Percentiles rank a stretch among this genome's conserved stretches.
phyloP scores from a whole-genome alignment of 305 asterid species.

The Fraxinus xanthoxyloides region DNA sequence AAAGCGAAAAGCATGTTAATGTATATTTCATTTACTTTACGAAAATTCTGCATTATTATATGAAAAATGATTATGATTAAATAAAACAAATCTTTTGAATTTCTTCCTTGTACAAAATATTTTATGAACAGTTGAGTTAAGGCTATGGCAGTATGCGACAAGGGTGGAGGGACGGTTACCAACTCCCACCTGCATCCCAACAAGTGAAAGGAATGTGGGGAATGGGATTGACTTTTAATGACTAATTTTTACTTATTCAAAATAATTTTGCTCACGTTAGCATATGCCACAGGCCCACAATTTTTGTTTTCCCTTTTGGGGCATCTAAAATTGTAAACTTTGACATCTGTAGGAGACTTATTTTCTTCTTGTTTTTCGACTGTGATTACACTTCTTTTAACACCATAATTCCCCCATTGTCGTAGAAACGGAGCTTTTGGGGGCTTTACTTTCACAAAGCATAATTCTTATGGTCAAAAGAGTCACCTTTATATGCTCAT shows the following conservation, averaged over 20 bases:
- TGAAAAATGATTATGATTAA: background rate
- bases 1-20: background rate
- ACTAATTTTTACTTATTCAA: conserved; percentile 11
- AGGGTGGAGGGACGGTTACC: conserved; percentile 52
- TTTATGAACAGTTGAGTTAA: background rate
- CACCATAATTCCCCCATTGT: conserved; percentile 37
- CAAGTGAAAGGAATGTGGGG: conserved; percentile 39
- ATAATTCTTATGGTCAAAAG: conserved; percentile 44
- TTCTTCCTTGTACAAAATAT: background rate
- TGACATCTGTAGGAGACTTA: conserved; percentile 45
- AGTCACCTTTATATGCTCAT: conserved; percentile 33
- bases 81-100: background rate
- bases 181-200: conserved; percentile 65
- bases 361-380: conserved; percentile 34
- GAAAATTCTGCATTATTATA: background rate
- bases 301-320: conserved; percentile 18
- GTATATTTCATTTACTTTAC: background rate
- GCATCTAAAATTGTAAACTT: conserved; percentile 39
- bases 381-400: conserved; percentile 38
- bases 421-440: conserved; percentile 29
- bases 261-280: background rate
- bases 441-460: conserved; percentile 38
- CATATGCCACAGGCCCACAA: conserved; percentile 26
- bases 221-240: conserved; percentile 31
- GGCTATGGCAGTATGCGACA: conserved; percentile 30